Conservation (phyloP, 768 basidiomycete genomes). For the Lactarius hengduanensis region DNA sequence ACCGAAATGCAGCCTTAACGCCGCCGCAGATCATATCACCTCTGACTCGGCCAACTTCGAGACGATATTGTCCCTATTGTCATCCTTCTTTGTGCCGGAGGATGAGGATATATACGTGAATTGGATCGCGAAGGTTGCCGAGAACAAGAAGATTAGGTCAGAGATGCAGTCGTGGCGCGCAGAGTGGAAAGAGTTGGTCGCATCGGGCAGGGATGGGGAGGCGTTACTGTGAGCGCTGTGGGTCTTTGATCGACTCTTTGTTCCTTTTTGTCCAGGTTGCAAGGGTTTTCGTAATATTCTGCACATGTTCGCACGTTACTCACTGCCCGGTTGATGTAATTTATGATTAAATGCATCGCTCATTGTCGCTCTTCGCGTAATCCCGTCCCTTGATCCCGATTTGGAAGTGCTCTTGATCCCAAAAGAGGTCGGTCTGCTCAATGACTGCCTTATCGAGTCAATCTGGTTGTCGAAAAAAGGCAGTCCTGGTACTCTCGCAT, state of each 20-base stretch:
- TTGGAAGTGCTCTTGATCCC: slow-evolving; percentile 7
- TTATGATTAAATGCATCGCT: slow-evolving; percentile 12
- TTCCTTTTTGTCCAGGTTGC: slow-evolving; percentile 13
- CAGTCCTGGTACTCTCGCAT: slow-evolving; percentile 2
- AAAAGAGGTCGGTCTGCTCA: background rate
- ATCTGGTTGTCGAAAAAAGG: background rate
- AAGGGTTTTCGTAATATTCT: background rate
- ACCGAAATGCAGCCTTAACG: slow-evolving; percentile 4
- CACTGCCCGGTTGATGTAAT: slow-evolving; percentile 12
- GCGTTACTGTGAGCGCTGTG: slow-evolving; percentile 52
- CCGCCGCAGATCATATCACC: slow-evolving; percentile 71
- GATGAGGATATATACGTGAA: slow-evolving; percentile 77
- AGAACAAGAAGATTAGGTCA: slow-evolving; percentile 61
- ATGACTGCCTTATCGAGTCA: background rate
- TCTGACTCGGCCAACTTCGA: slow-evolving; percentile 80
- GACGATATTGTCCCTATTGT: slow-evolving; percentile 84
- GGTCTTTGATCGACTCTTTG: background rate
- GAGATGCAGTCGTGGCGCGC: slow-evolving; percentile 74
- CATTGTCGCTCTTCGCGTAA: background rate
- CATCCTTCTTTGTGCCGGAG: slow-evolving; percentile 93
- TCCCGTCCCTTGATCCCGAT: background rate
- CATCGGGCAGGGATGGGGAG: slow-evolving; percentile 55
- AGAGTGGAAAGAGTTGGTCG: slow-evolving; percentile 76
- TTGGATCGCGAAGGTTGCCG: slow-evolving; percentile 70
- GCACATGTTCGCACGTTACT: slow-evolving; percentile 11